These are phyloP conservation scores for Claviceps capensis DNA, from an alignment of 2,329 filamentous ascomycete species.

Conservation along the genomic window DNA sequence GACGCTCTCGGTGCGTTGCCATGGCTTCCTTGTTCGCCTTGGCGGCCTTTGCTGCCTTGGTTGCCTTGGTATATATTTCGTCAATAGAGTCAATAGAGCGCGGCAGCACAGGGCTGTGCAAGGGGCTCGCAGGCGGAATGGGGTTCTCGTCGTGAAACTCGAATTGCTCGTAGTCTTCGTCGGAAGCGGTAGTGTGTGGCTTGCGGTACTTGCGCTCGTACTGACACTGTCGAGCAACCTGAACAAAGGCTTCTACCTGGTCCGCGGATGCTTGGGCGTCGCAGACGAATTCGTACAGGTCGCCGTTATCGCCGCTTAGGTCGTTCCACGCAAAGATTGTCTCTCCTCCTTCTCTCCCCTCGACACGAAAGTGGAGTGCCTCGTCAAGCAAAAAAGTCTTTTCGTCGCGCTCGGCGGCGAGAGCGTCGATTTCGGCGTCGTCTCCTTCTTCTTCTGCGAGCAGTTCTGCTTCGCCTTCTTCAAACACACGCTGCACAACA, in stretches of 20 bases:
- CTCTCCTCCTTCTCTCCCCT: conserved; percentile 65
- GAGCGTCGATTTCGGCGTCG: conserved; percentile 61
- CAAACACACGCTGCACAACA: conserved; percentile 88
- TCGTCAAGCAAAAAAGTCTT: conserved; percentile 96
- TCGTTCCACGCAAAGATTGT: conserved; percentile 91
- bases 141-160: conserved; percentile 55
- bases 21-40: conserved; percentile 29
- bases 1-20: conserved; percentile 28
- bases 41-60: conserved; percentile 14
- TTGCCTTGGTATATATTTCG: conserved; percentile 40
- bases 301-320: conserved; percentile 80
- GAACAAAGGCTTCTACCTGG: conserved; percentile 68
- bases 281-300: conserved; percentile 97
- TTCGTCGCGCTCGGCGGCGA: conserved; percentile 78
- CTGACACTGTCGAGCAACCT: conserved; percentile 80
- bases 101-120: conserved; percentile 42
- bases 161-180: conserved; percentile 70
- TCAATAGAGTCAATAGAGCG: conserved; percentile 44
- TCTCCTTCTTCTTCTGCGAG: conserved; percentile 81
- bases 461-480: conserved; percentile 90
- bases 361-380: conserved; percentile 72
- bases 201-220: conserved; percentile 93
- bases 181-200: conserved; percentile 64
- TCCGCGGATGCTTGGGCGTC: conserved; percentile 56
- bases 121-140: conserved; percentile 49